These are phyloP conservation scores for Sphaerulina populicola DNA, from an alignment of 2,329 filamentous ascomycete species.

Conservation along the genomic window DNA sequence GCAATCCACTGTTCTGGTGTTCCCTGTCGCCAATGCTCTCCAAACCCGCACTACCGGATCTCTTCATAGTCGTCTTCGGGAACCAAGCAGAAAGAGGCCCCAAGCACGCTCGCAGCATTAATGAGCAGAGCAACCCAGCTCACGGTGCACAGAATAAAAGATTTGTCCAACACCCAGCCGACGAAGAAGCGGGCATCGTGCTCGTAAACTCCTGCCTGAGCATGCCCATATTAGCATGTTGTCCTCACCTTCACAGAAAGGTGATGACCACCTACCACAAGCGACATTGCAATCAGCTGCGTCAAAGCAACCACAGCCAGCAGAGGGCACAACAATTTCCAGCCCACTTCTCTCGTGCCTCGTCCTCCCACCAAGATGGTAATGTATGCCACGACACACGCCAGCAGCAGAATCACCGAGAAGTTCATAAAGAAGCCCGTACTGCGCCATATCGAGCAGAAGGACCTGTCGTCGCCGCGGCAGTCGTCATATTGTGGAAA, in stretches of 20 bases:
- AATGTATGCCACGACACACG: conserved; percentile 67
- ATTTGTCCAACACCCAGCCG: conserved; percentile 72
- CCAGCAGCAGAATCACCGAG: conserved; percentile 71
- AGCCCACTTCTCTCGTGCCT: conserved; percentile 70
- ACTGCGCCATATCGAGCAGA: conserved; percentile 87
- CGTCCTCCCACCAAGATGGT: conserved; percentile 72
- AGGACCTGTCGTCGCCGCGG: conserved; percentile 57
- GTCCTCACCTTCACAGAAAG: neutral
- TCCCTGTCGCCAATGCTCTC: neutral
- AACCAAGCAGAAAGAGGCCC: conserved; percentile 62
- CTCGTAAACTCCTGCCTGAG: conserved; percentile 71
- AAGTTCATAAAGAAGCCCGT: conserved; percentile 84
- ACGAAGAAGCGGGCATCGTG: conserved; percentile 74
- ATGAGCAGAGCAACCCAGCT: conserved; percentile 51
- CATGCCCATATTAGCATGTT: conserved; percentile 4
- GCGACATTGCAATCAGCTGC: conserved; percentile 67
- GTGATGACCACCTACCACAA: conserved; percentile 57
- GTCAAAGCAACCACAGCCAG: conserved; percentile 58
- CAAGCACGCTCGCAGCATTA: conserved; percentile 50
- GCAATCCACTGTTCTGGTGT: neutral
- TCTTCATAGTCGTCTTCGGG: conserved; percentile 81
- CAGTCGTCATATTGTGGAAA: conserved; percentile 66
- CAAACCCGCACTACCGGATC: conserved; percentile 35
- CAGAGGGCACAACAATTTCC: conserved; percentile 64
- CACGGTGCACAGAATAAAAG: conserved; percentile 62